Base-by-base conservation (phyloP, 352 stramenopile genomes). In the Globisporangium camurandrum region DNA sequence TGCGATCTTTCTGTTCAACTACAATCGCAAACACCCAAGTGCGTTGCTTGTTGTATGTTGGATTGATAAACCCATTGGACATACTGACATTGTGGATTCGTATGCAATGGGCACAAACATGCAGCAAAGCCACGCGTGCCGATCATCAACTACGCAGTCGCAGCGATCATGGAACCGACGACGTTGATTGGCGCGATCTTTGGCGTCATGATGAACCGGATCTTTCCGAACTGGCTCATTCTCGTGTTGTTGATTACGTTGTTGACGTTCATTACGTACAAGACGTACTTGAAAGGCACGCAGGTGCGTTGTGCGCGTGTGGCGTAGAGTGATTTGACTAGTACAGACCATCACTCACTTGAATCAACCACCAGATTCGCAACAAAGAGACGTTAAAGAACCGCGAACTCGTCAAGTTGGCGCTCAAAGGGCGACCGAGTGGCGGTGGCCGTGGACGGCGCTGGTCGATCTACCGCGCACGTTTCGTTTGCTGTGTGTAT, bases 141-240 rank as follows among this genome's bases (percentile, higher is more conserved):
- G 11, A 71, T 99, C 19, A 96, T 99, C 36, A 95, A 98, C 75
- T 99, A 97, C 84, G 91, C 98, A 54, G 72, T 99, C n/a, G 94
- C 97, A n/a, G 62, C 97, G 3, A 89, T 98, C n/a, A 98, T 99
- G 95, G 95, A 99, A 75, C 96, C 95, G 2, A 80, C 95, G 59
- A 89, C 82, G 34, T 66, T 93, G 12, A 78, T 90, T 30, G 82
- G 82, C 33, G 56, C 79, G 44, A 75, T 90, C 58, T 86, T 89
- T 27, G 82, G 79, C 28, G 82, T 93, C 17, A 86, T 90, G 76
- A 67, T 87, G 61, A 93, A 93, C 57, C 71, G 84, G 49, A 61
- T 87, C 37, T 76, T 93, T 45, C 83, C 83, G 9, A 77, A 88
- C 57, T 93, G 83, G 83, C 62, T 91, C 44, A 90, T 93, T 39